These are phyloP conservation scores for Chiua virens DNA, from an alignment of 768 basidiomycete genomes.

Conservation along the genomic window DNA sequence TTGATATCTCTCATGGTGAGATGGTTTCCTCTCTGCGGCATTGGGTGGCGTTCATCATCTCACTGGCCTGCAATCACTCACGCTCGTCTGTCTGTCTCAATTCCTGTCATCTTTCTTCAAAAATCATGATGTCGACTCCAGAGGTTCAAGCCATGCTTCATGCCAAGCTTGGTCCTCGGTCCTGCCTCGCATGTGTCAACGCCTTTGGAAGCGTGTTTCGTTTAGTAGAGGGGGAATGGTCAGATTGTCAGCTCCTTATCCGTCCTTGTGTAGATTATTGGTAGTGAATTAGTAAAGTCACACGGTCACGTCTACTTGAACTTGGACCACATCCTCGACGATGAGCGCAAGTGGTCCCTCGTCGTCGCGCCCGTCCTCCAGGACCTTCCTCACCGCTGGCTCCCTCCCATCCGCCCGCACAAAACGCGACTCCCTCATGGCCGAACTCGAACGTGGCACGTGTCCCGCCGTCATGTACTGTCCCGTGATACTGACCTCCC, in stretches of 20 bases:
- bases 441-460: conserved; percentile 65
- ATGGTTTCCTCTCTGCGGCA: background rate
- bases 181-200: background rate
- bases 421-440: conserved; percentile 66
- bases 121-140: background rate
- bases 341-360: conserved; percentile 12
- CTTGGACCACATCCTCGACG: background rate
- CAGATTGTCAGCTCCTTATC: no score
- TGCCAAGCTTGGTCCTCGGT: background rate
- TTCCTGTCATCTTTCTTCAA: no score
- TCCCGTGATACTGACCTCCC: background rate
- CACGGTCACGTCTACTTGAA: no score
- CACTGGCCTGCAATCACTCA: background rate
- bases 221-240: conserved; percentile 5
- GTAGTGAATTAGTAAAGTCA: no score
- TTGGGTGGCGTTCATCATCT: background rate
- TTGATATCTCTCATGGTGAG: background rate
- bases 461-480: background rate
- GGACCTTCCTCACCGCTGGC: background rate
- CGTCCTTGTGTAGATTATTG: no score
- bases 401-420: conserved; percentile 20
- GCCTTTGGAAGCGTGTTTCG: background rate
- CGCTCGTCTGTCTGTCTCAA: no score
- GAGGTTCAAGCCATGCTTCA: background rate
- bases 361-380: conserved; percentile 19